phyloP scores from a whole-genome alignment of 2,329 filamentous ascomycete genomes.

The Colletotrichum plurivorum region DNA sequence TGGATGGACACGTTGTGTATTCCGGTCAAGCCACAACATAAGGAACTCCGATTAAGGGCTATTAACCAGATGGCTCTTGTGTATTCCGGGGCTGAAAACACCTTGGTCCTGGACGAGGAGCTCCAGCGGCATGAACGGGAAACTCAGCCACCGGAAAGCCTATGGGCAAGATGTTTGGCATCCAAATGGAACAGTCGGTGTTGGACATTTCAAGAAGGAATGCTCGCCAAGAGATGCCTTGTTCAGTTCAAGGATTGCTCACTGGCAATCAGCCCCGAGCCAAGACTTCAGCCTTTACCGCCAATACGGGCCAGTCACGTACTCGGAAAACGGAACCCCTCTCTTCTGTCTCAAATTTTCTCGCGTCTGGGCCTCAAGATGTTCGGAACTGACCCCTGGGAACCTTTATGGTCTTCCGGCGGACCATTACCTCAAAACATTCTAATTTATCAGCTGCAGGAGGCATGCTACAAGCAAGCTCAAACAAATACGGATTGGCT shows the following conservation, averaged over 20 bases:
- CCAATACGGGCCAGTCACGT: neutral
- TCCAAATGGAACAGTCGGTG: constrained; percentile 14
- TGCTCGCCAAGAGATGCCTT: neutral
- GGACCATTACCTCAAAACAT: neutral
- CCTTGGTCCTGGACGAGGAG: neutral
- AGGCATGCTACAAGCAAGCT: neutral
- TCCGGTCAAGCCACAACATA: neutral
- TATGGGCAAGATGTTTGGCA: neutral
- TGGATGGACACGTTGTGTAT: constrained; percentile 15
- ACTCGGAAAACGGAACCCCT: neutral
- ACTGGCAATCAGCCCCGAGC: neutral
- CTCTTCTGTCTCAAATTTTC: neutral
- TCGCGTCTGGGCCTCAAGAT: neutral
- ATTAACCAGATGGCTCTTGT: constrained; percentile 5
- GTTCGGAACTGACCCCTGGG: neutral
- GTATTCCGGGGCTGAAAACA: neutral
- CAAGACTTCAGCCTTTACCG: too few species aligned
- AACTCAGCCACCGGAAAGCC: neutral
- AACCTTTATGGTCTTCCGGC: too few species aligned
- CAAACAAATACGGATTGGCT: neutral
- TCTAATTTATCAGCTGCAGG: neutral
- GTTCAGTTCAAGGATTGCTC: neutral
- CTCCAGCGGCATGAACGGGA: neutral
- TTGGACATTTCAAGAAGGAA: constrained; percentile 6
- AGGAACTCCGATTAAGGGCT: neutral